A percentile compares a stretch with the other conserved stretches of the same genome.
Evolutionary conservation across 441 rosid species (phyloP).

Genomic region (Mallotus repandus): DNA sequence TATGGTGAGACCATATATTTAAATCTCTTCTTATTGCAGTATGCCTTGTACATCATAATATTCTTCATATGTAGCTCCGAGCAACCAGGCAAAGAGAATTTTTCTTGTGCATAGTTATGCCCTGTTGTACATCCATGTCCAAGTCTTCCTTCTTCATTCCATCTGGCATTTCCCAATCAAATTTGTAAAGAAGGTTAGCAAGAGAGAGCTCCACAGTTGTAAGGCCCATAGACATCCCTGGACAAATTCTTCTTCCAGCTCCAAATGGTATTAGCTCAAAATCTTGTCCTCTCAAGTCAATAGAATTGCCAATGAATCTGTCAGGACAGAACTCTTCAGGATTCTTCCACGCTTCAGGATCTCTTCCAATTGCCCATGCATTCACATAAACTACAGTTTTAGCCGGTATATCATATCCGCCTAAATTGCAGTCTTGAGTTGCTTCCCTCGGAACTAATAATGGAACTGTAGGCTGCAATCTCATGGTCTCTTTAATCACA

Average conservation of each 20-base stretch:
- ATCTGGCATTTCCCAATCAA: conserved; percentile 30
- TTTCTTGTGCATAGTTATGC: conserved; percentile 42
- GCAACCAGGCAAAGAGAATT: conserved; percentile 17
- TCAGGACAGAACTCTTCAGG: conserved; percentile 26
- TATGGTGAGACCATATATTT: too few relatives aligned
- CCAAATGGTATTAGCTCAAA: conserved; percentile 28
- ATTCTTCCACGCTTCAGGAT: conserved; percentile 21
- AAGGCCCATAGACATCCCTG: conserved; percentile 20
- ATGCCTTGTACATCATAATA: background rate
- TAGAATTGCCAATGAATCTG: conserved; percentile 15
- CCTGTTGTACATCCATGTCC: conserved; percentile 11
- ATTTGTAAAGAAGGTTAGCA: conserved; percentile 25
- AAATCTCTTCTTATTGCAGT: too few relatives aligned
- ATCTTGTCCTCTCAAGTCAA: conserved; percentile 19
- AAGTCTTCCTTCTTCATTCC: conserved; percentile 13
- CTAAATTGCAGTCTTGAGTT: conserved; percentile 11
- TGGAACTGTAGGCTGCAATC: conserved; percentile 29
- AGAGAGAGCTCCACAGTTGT: conserved; percentile 26
- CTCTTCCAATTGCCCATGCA: conserved; percentile 17
- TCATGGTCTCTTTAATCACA: conserved; percentile 28
- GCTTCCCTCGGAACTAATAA: conserved; percentile 28
- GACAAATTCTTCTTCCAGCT: conserved; percentile 28
- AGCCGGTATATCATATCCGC: conserved; percentile 19
- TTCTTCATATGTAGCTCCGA: too few relatives aligned
- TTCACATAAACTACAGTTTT: conserved; percentile 19